Evolutionary conservation across 2,329 filamentous ascomycete species (phyloP), one percentile per base, ranked within the genome.

Genomic region (Alternaria solani): DNA sequence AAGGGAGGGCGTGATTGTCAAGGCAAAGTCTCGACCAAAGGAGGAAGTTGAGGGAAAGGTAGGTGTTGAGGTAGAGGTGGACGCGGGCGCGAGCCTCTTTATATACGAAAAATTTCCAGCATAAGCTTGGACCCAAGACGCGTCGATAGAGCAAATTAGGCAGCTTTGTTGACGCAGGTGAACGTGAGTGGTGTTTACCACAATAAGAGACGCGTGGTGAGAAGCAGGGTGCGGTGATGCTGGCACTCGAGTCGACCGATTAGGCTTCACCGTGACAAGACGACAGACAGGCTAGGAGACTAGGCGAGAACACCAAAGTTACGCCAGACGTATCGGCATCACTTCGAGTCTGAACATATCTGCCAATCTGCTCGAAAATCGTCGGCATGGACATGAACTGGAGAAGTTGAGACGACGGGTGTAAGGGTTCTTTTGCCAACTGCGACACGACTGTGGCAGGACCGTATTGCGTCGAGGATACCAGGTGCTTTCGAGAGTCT

Each of bases 101-200:
- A 53, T 46, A 16, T 46, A 16, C 20, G n/a, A 28, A 14, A 26
- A 26, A 7, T 30, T 8, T n/a, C 16, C n/a, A 44, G 47, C 26
- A 28, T 16, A 12, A 32, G 23, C 47, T 53, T 30, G 51, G 51
- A 38, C 51, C 51, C 3, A 25, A 43, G 51, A 26, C 38, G 51
- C 38, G 26, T 30, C 39, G 39, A 12, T 43, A 5, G 8, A 14
- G 25, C 43, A 8, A 7, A n/a, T 25, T 12, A 43, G 51, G 36
- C 26, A 53, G 41, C 48, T 12, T 34, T 44, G 41, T 53, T 53
- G 42, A 20, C 7, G 20, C 1, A 11, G 23, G 48, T 53, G 48
- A 57, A 53, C 18, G 48, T 53, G 48, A 53, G 26, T 9, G 14
- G 3, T 26, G 55, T 53, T 47, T 34, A 9, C 12, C 41, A 46